Conservation (phyloP, 371 early-diverging fungal genomes). For the Haplosporangium sp. region DNA sequence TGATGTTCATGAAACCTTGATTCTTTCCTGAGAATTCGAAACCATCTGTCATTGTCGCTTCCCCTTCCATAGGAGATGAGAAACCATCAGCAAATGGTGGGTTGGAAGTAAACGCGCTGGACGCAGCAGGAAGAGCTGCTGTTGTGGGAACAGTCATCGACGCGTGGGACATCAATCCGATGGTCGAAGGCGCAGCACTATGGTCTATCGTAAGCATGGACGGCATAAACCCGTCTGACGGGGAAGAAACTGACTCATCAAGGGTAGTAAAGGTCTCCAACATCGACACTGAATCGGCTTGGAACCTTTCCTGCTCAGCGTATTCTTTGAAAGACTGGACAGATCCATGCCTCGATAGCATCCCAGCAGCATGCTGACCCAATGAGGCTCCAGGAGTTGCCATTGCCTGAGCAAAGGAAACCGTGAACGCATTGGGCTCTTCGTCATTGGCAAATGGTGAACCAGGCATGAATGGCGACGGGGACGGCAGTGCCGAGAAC, state of each 20-base stretch:
- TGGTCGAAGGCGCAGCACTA: neutral
- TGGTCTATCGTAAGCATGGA: neutral
- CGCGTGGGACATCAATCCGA: too few relatives aligned
- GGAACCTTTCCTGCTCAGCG: constrained; percentile 19
- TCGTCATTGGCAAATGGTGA: constrained; percentile 51
- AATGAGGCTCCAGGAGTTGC: neutral
- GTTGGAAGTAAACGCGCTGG: constrained; percentile 1
- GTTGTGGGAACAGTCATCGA: too few relatives aligned
- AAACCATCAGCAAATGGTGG: neutral
- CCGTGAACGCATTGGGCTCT: constrained; percentile 16
- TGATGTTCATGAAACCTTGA: constrained; percentile 30
- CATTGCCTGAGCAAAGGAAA: constrained; percentile 29
- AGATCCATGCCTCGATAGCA: constrained; percentile 4
- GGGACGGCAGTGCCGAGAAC: constrained; percentile 3
- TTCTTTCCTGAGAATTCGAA: neutral
- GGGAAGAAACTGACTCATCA: constrained; percentile 25
- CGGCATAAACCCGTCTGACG: constrained; percentile 3
- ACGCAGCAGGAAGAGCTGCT: neutral
- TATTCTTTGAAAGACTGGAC: constrained; percentile 12
- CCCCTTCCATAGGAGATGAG: neutral
- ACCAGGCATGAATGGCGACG: constrained; percentile 52
- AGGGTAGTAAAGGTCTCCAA: constrained; percentile 33
- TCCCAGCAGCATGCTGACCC: neutral
- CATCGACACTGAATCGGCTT: constrained; percentile 16
- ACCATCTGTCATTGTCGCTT: neutral